These are phyloP conservation scores for Pleurostoma richardsiae DNA, from an alignment of 2,329 filamentous ascomycete genomes.

Conservation along the genomic window DNA sequence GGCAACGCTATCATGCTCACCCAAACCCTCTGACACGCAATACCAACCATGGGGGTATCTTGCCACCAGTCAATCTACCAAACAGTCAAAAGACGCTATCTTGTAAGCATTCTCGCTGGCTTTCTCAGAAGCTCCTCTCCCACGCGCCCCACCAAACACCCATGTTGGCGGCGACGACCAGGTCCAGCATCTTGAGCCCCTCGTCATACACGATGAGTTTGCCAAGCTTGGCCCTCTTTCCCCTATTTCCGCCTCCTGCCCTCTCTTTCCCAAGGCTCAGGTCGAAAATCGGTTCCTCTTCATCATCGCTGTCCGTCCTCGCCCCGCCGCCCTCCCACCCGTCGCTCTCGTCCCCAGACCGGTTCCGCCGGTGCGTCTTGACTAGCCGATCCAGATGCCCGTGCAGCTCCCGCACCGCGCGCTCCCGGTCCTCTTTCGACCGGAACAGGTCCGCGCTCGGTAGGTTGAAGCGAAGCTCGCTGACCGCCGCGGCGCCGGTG, in stretches of 20 bases:
- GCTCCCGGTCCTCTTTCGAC: constrained; percentile 26
- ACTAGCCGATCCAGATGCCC: constrained; percentile 36
- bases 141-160: constrained; percentile 92
- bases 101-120: too few relatives aligned
- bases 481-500: constrained; percentile 49
- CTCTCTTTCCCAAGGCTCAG: constrained; percentile 74
- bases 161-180: constrained; percentile 86
- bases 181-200: constrained; percentile 90
- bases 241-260: constrained; percentile 80
- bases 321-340: constrained; percentile 27
- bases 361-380: constrained; percentile 15
- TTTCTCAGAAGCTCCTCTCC: constrained; percentile 44
- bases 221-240: constrained; percentile 85
- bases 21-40: too few relatives aligned
- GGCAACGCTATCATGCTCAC: too few relatives aligned
- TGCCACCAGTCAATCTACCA: too few relatives aligned
- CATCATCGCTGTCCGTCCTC: constrained; percentile 35
- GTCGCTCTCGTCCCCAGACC: constrained; percentile 13
- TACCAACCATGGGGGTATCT: too few relatives aligned
- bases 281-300: constrained; percentile 49
- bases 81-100: too few relatives aligned
- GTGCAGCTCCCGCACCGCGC: constrained; percentile 15
- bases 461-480: constrained; percentile 87
- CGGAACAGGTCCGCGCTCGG: constrained; percentile 52
- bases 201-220: constrained; percentile 89